Base-by-base conservation (phyloP, 169 alveolate species). In the Cryptosporidium meleagridis region DNA sequence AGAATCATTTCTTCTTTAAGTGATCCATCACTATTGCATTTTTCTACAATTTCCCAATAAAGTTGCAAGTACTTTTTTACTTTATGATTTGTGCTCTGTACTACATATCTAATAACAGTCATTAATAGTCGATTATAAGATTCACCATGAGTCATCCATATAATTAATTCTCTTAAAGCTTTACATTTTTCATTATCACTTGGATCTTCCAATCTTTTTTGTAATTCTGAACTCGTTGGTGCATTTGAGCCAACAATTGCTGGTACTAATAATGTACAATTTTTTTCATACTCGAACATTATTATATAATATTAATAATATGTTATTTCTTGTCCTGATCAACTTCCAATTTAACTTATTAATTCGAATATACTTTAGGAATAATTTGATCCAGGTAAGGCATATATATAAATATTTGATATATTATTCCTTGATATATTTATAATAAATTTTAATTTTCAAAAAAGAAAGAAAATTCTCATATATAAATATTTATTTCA, bases 1-100 rank as follows among this genome's bases (percentile, higher is more conserved):
- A 98, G 91, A 35, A 97, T 96, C 96, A 97, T 96, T 91, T 98
- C 99, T 75, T 97, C 99, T 84, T 97, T 96, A 72, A 97, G 92
- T 29, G 96, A 89, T 5, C 99, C 99, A 86, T 98, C 99, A 41
- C 95, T 91, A 53, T 97, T 96, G 48, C 97, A 94, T 75, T 97
- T 97, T 75, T 98, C 99, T 8, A 98, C 96, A 2, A 96, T 94
- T 92, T 98, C 99, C 97, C 98, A 97, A 94, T 97, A 98, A 33
- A 97, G 94, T 52, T 97, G 97, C 39, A 96, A 92, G 58, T 97
- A 92, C 92, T 97, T 97, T 92, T 97, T 98, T 48, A 98, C 87
- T 23, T 97, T 84, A 70, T 95, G 96, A 84, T 94, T 92, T 61
- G 70, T 93, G 75, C 93, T 93, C 29, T 96, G 96, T 0, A 95